Evolutionary conservation across 129 eudicot genomes (phyloP), one percentile per base, ranked within the genome.

Genomic region (Saussurea involucrata): DNA sequence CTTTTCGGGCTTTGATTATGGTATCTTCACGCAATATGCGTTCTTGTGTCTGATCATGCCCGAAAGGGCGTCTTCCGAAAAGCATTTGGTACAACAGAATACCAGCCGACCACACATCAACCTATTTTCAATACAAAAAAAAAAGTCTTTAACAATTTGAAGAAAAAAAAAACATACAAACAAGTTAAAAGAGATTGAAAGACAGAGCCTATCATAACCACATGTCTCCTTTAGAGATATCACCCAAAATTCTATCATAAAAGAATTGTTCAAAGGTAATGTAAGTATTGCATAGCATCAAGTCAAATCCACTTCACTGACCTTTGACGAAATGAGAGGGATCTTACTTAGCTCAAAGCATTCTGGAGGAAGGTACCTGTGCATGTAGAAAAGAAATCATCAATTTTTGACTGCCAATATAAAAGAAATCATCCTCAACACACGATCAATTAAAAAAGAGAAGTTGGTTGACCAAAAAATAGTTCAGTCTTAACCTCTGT

Each of bases 81-180:
- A 95, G 98, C 92, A 95, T 95, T 82, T 95, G 98, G 90, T 91
- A 95, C 69, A 95, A 75, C 21, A 95, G 76, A 76, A 95, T 83
- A 71, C 98, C 98, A 70, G 91, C 97, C 25, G 98, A 95, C 98
- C 98, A 95, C 40, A 95, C 98, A 81, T 95, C 98, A 72, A 95
- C 98, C 98, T 95, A 75, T 66, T 82, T 76, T 53, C 71, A 71
- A 33, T 75, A 63, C 34, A 44, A n/a, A 36, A 67, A 46, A 49
- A 63, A 21, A 80, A 44, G 78, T 31, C 37, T n/a, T n/a, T n/a
- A 46, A 80, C 24, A 78, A 34, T 25, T 71, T 44, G 34, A 22
- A 40, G 75, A 22, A 4, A 5, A 40, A 79, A 22, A 4, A 5
- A 32, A 0, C 4, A n/a, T 55, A 5, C 27, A 58, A 33, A 10